These are phyloP conservation scores for Lagerstroemia fauriei DNA, from an alignment of 441 rosid genomes.

Conservation along the genomic window DNA sequence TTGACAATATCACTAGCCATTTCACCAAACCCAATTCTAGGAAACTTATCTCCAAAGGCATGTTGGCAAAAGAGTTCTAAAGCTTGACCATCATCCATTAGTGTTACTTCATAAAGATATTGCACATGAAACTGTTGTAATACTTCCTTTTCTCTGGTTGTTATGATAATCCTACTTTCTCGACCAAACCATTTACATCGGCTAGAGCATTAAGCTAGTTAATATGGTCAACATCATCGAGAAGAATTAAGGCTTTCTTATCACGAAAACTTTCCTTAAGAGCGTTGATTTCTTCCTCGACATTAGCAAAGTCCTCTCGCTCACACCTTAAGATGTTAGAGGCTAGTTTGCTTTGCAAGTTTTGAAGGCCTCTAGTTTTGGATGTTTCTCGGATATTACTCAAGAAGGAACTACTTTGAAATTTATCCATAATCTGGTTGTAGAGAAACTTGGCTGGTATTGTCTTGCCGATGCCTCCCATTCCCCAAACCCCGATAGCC, in stretches of 20 bases:
- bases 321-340: not conserved
- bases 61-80: slow-evolving; percentile 4
- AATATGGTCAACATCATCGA: not conserved
- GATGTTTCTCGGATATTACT: not conserved
- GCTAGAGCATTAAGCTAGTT: not conserved
- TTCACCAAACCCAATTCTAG: not conserved
- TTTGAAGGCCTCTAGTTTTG: not conserved
- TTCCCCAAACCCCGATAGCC: slow-evolving; percentile 1
- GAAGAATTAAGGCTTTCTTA: not conserved
- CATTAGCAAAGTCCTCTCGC: not conserved
- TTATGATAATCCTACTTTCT: slow-evolving; percentile 19
- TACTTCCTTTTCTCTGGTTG: not conserved
- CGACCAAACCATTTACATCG: not conserved
- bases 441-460: slow-evolving; percentile 3
- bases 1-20: not conserved
- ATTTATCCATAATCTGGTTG: not conserved
- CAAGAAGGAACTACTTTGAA: not conserved
- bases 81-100: not conserved
- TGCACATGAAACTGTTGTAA: not conserved
- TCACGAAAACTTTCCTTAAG: not conserved
- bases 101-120: not conserved
- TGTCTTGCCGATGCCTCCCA: not conserved
- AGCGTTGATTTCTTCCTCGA: not conserved
- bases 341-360: not conserved
- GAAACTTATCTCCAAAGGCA: not conserved